Evolutionary conservation across 495 filamentous ascomycete species (phyloP).

Genomic region (Tuber brumale): DNA sequence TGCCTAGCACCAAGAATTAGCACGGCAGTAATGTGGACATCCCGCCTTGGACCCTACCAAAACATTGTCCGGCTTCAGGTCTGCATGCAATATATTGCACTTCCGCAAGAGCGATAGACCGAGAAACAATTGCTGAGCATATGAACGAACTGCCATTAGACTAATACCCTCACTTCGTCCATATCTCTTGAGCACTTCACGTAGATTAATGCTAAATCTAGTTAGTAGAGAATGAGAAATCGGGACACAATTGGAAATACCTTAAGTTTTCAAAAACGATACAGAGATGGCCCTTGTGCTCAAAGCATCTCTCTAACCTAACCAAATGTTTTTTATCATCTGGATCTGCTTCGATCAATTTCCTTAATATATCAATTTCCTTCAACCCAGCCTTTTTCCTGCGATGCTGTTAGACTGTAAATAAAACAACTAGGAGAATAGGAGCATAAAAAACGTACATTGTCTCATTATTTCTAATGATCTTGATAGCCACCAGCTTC

Average conservation of each 20-base stretch:
- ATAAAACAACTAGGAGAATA: background rate
- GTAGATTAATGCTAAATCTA: constrained; percentile 66
- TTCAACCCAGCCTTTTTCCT: constrained; percentile 84
- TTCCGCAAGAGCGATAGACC: constrained; percentile 77
- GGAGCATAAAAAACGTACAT: constrained; percentile 49
- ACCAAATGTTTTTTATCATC: constrained; percentile 91
- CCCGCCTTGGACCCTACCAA: constrained; percentile 48
- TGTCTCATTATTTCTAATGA: constrained; percentile 89
- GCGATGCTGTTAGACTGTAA: constrained; percentile 29
- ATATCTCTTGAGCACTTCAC: constrained; percentile 93
- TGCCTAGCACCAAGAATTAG: constrained; percentile 49
- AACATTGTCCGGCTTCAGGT: constrained; percentile 96
- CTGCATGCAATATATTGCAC: constrained; percentile 88
- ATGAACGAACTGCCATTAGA: constrained; percentile 72
- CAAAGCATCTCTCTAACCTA: constrained; percentile 75
- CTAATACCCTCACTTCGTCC: constrained; percentile 91
- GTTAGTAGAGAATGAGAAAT: constrained; percentile 14
- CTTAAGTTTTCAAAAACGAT: constrained; percentile 91
- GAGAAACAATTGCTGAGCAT: constrained; percentile 90
- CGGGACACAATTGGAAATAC: constrained; percentile 24
- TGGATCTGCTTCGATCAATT: constrained; percentile 72
- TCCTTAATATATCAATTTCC: constrained; percentile 83
- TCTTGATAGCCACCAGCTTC: constrained; percentile 77
- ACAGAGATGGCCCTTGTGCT: constrained; percentile 91
- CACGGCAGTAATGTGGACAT: background rate